phyloP scores from a whole-genome alignment of 176 grass and related monocot genomes.

The Miscanthus lutarioriparius region DNA sequence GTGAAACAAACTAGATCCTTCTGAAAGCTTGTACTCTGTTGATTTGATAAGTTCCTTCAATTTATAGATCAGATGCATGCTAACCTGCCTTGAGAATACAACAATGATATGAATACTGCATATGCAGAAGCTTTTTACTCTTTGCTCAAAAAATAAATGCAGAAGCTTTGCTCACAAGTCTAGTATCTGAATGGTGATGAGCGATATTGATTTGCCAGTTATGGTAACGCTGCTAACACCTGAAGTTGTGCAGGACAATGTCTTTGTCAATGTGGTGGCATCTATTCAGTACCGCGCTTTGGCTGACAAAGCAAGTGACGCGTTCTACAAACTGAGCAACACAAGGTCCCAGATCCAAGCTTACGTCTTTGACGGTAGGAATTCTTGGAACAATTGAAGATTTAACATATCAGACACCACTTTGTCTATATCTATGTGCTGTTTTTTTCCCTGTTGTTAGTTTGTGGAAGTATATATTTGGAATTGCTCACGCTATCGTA shows the following conservation, averaged over 20 bases:
- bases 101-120: not conserved
- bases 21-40: not conserved
- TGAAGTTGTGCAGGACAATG: constrained; percentile 67
- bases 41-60: not conserved
- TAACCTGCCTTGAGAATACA: not conserved
- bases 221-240: constrained; percentile 8
- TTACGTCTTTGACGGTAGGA: constrained; percentile 82
- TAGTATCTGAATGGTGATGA: constrained; percentile 26
- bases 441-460: not conserved
- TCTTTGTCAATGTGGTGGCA: constrained; percentile 89
- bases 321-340: constrained; percentile 89
- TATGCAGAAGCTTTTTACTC: not conserved
- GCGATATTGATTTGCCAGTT: not conserved
- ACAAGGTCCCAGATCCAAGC: constrained; percentile 85
- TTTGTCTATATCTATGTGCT: no score
- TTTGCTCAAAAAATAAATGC: not conserved
- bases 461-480: not conserved
- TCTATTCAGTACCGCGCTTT: constrained; percentile 82
- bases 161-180: not conserved
- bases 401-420: not conserved
- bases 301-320: constrained; percentile 66
- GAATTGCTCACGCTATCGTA: not conserved
- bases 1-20: not conserved
- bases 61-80: not conserved
- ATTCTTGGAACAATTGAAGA: not conserved